These are phyloP conservation scores for Aphanomyces euteiches DNA, from an alignment of 352 stramenopile species.

Conservation along the genomic window DNA sequence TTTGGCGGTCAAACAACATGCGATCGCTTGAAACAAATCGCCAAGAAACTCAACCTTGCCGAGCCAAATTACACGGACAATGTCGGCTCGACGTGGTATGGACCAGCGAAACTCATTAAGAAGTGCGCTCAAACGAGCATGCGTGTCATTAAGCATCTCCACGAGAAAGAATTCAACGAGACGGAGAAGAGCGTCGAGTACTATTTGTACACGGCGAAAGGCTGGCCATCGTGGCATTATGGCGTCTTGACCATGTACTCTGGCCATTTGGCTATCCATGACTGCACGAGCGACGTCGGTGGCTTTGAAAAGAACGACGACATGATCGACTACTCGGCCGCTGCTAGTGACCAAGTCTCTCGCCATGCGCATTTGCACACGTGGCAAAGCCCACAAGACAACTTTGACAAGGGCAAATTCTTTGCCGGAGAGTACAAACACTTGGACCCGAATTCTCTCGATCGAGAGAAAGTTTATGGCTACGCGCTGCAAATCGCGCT, in stretches of 20 bases:
- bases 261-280: conserved; percentile 9
- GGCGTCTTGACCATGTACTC: conserved; percentile 21
- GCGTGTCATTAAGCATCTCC: background rate
- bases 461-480: background rate
- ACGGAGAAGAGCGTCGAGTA: background rate
- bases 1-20: background rate
- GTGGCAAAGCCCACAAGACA: background rate
- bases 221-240: conserved; percentile 21
- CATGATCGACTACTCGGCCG: conserved; percentile 10
- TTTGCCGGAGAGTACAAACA: background rate
- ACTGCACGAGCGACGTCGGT: background rate
- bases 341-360: background rate
- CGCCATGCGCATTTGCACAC: conserved; percentile 14
- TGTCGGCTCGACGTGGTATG: background rate
- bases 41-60: background rate
- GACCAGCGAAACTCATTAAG: background rate
- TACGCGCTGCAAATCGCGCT: conserved; percentile 10
- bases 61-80: background rate
- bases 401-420: conserved; percentile 2
- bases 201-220: background rate
- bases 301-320: background rate
- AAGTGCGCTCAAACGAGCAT: background rate
- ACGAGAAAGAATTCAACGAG: background rate
- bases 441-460: background rate
- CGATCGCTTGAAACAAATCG: background rate